Evolutionary conservation across 371 early-diverging fungal species (phyloP).

Genomic region (Funneliformis caledonium): DNA sequence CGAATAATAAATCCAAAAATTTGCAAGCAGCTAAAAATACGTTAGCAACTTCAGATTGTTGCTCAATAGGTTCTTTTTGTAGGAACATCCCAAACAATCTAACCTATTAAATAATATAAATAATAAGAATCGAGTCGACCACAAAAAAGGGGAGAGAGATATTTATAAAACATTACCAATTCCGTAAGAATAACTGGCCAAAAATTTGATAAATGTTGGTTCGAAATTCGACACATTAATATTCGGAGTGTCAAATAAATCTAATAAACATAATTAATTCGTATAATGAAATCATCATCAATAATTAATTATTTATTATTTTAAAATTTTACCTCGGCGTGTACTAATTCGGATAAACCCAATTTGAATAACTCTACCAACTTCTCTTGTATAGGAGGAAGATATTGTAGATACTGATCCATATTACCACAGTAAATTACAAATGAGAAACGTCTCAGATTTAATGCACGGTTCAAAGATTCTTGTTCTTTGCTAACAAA

Average conservation of each 20-base stretch:
- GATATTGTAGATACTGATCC: conserved; percentile 80
- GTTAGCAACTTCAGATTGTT: conserved; percentile 71
- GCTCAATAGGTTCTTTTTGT: conserved; percentile 44
- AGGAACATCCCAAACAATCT: conserved; percentile 64
- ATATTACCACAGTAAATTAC: conserved; percentile 73
- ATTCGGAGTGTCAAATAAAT: conserved; percentile 85
- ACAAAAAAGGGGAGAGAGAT: background rate
- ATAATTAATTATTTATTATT: background rate
- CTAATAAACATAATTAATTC: conserved; percentile 38
- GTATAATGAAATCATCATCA: background rate
- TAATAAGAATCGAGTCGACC: background rate
- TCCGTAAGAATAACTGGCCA: conserved; percentile 93
- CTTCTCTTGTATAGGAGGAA: conserved; percentile 88
- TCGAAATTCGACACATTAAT: conserved; percentile 77
- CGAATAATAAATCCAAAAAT: conserved; percentile 82
- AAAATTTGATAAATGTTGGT: conserved; percentile 80
- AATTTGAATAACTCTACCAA: conserved; percentile 86
- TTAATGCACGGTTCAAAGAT: conserved; percentile 65
- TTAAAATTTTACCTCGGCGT: conserved; percentile 63
- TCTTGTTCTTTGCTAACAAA: conserved; percentile 89
- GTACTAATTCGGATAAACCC: conserved; percentile 68
- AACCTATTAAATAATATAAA: conserved; percentile 51
- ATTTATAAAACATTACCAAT: conserved; percentile 55
- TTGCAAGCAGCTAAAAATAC: conserved; percentile 86
- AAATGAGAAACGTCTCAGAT: conserved; percentile 79